Conservation (phyloP, 1,139 yeast species). For the Pichia sp. region DNA sequence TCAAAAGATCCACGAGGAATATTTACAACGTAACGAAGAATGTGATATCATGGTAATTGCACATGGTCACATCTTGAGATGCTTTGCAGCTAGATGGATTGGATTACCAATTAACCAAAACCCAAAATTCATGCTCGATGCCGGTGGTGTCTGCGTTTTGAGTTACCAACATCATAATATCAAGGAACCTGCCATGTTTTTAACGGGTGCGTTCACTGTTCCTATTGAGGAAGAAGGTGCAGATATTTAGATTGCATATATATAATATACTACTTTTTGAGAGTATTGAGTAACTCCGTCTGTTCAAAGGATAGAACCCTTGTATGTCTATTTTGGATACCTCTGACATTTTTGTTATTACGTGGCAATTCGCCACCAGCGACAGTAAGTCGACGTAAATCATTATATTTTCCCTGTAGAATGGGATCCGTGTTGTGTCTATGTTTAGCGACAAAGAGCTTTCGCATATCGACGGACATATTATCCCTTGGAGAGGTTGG, state of each 20-base stretch:
- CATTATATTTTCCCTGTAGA: background rate
- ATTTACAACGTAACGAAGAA: conserved; percentile 44
- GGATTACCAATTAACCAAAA: conserved; percentile 48
- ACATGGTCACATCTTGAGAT: conserved; percentile 89
- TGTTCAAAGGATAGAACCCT: conserved; percentile 44
- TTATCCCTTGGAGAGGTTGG: no score
- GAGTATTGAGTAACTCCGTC: conserved; percentile 36
- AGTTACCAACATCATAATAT: conserved; percentile 82
- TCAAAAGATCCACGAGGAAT: conserved; percentile 52
- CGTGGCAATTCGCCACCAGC: background rate
- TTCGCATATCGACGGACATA: no score
- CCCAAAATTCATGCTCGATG: conserved; percentile 80
- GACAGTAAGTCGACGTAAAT: background rate
- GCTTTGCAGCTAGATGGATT: conserved; percentile 87
- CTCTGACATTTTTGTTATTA: background rate
- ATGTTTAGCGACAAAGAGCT: no score
- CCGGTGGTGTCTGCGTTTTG: conserved; percentile 92
- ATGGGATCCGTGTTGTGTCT: no score
- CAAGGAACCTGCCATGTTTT: conserved; percentile 76
- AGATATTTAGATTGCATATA: conserved; percentile 14
- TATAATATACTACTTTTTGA: conserved; percentile 1
- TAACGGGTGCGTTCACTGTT: conserved; percentile 74
- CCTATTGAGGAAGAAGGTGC: conserved; percentile 48
- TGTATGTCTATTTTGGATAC: conserved; percentile 12
- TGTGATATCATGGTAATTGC: conserved; percentile 81